Evolutionary conservation across 1,284 basidiomycete genomes (phyloP).

Genomic region (Cryptococcus maquisensis): DNA sequence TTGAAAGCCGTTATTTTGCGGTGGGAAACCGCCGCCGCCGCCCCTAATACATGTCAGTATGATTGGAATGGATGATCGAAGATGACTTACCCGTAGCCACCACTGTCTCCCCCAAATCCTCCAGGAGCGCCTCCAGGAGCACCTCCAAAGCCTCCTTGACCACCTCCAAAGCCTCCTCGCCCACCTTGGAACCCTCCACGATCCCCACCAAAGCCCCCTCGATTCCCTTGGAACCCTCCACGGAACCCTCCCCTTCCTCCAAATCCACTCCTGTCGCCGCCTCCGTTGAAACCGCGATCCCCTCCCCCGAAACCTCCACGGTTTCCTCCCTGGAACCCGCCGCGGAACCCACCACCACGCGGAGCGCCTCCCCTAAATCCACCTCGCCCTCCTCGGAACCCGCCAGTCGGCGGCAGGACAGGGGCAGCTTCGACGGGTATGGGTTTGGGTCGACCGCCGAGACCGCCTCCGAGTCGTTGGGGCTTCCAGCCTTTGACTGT

Average conservation of each 20-base stretch:
- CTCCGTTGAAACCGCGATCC: conserved; percentile 14
- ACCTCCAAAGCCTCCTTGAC: conserved; percentile 6
- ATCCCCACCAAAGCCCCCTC: conserved; percentile 2
- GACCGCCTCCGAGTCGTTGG: conserved; percentile 84
- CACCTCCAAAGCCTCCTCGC: conserved; percentile 21
- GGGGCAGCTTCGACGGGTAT: conserved; percentile 55
- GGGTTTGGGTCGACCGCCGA: conserved; percentile 90
- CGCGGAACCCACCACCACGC: conserved; percentile 31
- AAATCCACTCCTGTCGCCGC: conserved; percentile 22
- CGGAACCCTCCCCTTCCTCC: conserved; percentile 34
- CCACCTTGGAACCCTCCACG: conserved; percentile 14
- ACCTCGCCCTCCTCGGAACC: conserved; percentile 11
- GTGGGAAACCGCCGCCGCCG: conserved; percentile 5
- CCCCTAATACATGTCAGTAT: neutral
- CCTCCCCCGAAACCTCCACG: conserved; percentile 37
- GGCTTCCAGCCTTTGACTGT: conserved; percentile 99
- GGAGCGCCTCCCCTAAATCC: conserved; percentile 21
- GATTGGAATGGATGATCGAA: neutral
- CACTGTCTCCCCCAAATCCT: conserved; percentile 15
- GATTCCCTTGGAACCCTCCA: conserved; percentile 10
- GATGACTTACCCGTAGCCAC: conserved; percentile 12
- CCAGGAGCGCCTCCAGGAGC: conserved; percentile 12
- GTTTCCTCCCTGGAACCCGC: conserved; percentile 35
- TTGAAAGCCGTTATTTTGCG: conserved; percentile 9
- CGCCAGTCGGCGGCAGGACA: conserved; percentile 6